Evolutionary conservation across 2,329 filamentous ascomycete genomes (phyloP).

Genomic region (Aspergillus calidoustus): DNA sequence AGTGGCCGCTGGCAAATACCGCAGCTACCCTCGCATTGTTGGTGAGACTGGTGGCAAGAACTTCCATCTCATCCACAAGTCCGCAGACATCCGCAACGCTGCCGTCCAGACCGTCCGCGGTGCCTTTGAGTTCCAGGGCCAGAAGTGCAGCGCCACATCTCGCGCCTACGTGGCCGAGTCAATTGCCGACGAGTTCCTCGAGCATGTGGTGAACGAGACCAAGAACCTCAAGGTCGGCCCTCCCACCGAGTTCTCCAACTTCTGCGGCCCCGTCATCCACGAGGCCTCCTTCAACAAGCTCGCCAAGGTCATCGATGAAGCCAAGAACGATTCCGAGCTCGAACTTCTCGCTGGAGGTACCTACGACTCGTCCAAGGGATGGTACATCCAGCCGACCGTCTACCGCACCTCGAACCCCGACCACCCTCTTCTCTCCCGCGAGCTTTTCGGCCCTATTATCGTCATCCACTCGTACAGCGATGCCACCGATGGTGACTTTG

Average conservation of each 20-base stretch:
- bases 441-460: conserved; percentile 82
- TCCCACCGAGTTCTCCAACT: conserved; percentile 73
- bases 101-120: conserved; percentile 82
- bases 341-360: conserved; percentile 75
- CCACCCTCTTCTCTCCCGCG: conserved; percentile 74
- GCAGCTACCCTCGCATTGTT: conserved; percentile 83
- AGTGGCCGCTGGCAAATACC: conserved; percentile 80
- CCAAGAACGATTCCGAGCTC: conserved; percentile 75
- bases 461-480: conserved; percentile 80
- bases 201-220: conserved; percentile 69
- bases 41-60: conserved; percentile 94
- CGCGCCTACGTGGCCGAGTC: conserved; percentile 78
- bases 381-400: conserved; percentile 82
- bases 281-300: conserved; percentile 81
- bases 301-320: conserved; percentile 73
- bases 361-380: conserved; percentile 78
- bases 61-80: conserved; percentile 81
- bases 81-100: conserved; percentile 78
- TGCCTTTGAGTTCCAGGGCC: conserved; percentile 88
- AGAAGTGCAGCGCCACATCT: conserved; percentile 88
- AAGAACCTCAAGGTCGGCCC: conserved; percentile 72
- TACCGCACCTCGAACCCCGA: conserved; percentile 74
- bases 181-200: conserved; percentile 72
- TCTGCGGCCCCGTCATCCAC: conserved; percentile 88
- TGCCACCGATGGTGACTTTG: conserved; percentile 60